Evolutionary conservation across 1,139 yeast species (phyloP), one percentile per base, ranked within the genome.

Genomic region (Pichia sp.): DNA sequence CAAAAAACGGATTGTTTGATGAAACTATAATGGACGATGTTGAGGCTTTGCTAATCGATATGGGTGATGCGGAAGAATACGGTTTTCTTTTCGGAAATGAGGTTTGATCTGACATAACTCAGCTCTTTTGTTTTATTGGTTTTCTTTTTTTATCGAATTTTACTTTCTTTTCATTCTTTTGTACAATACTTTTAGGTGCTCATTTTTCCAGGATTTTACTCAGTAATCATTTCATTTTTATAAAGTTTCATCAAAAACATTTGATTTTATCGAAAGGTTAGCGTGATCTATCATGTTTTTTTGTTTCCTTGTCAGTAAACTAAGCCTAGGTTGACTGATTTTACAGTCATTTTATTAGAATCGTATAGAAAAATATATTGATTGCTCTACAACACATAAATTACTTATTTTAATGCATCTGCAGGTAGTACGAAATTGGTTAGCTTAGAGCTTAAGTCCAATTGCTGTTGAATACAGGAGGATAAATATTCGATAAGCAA

Each of bases 401-500:
- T 7, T 8, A 19, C 38, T 41, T 47, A 52, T 50, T 54, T 50
- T 32, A 51, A 63, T 51, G 66, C 66, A 50, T 66, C 68, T 47
- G 66, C 70, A 7, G 68, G 64, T 49, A 64, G 56, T 43, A 75
- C 72, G 53, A 76, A 67, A 51, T 84, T 80, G 53, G 93, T 84
- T 67, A 88, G 79, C 70, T 87, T 82, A 49, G 90, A 85, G 67
- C 90, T 83, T 66, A 87, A 77, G 67, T 87, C 93, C 62, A 88
- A 79, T 73, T 90, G 97, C 61, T 90, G 88, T 74, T 87, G 87
- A 64, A 90, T 85, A 53, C 95, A 89, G 66, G 86, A 84, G 57
- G 96, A 87, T 72, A 90, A 78, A 69, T 85, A 87, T 67, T 88
- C 95, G 62, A 90, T 81, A 85, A 89, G 84, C 60, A 87, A 79